phyloP scores from a whole-genome alignment of 169 alveolate species.

The Toxoplasma gondii region DNA sequence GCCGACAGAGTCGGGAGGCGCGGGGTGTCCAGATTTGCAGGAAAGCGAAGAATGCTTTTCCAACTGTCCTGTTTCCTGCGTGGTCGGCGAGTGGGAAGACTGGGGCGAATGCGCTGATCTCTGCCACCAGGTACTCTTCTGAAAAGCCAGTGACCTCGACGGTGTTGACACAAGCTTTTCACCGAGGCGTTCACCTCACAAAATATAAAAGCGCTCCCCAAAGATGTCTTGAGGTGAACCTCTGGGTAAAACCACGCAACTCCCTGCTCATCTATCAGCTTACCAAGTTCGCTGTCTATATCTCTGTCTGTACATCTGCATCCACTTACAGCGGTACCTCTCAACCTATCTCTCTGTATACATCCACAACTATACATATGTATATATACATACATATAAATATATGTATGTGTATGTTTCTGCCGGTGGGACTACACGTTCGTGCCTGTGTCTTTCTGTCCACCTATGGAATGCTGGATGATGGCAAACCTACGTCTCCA shows the following conservation, averaged over 20 bases:
- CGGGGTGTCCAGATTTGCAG: slow-evolving; percentile 53
- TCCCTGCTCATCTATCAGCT: not conserved
- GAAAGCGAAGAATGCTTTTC: slow-evolving; percentile 51
- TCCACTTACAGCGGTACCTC: too few species aligned
- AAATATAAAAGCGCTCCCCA: too few species aligned
- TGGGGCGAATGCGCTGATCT: slow-evolving; percentile 59
- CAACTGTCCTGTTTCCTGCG: slow-evolving; percentile 51
- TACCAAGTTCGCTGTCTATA: not conserved
- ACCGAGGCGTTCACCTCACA: too few species aligned
- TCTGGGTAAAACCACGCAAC: too few species aligned
- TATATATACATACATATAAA: not conserved
- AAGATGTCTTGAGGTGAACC: too few species aligned
- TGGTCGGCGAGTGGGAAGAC: slow-evolving; percentile 65
- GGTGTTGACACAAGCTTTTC: not conserved
- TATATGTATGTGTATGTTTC: too few species aligned
- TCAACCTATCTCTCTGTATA: not conserved
- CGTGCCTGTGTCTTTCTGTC: too few species aligned
- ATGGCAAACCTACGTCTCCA: too few species aligned
- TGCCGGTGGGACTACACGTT: too few species aligned
- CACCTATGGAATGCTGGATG: too few species aligned
- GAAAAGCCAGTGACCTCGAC: not conserved
- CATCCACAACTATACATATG: not conserved
- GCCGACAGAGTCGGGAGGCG: not conserved
- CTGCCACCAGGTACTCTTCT: slow-evolving; percentile 50
- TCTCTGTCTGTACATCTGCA: not conserved